Evolutionary conservation across 176 grass and related monocot genomes (phyloP).

Genomic region (Leersia perrieri): DNA sequence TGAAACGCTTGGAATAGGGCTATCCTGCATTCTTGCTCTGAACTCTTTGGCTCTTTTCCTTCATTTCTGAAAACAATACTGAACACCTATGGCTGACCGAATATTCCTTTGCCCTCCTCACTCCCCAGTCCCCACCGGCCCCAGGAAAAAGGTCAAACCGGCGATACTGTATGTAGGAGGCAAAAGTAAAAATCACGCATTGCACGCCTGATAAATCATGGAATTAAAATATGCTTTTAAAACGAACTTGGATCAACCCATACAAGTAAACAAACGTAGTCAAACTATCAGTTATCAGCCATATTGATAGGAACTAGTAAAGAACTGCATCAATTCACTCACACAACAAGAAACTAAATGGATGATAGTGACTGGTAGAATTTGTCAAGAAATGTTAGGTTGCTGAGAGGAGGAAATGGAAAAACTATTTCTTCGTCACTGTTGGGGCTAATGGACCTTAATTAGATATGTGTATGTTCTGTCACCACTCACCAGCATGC

Average conservation of each 20-base stretch:
- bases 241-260: neutral
- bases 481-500: neutral
- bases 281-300: neutral
- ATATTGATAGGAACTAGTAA: neutral
- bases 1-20: too few species aligned
- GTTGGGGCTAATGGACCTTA: neutral
- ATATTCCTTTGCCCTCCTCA: neutral
- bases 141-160: neutral
- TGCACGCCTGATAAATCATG: neutral
- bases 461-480: slow-evolving; percentile 1
- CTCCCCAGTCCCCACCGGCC: too few species aligned
- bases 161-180: neutral
- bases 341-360: neutral
- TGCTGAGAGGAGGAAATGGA: neutral
- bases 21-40: too few species aligned
- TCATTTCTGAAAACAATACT: neutral
- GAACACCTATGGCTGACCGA: neutral
- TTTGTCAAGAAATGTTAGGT: neutral
- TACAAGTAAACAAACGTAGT: neutral
- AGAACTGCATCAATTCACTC: neutral
- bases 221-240: neutral
- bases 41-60: neutral
- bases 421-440: neutral
- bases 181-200: neutral
- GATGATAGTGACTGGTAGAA: neutral